Conservation (phyloP, 148 eudicot species). For the Fagopyrum tataricum region DNA sequence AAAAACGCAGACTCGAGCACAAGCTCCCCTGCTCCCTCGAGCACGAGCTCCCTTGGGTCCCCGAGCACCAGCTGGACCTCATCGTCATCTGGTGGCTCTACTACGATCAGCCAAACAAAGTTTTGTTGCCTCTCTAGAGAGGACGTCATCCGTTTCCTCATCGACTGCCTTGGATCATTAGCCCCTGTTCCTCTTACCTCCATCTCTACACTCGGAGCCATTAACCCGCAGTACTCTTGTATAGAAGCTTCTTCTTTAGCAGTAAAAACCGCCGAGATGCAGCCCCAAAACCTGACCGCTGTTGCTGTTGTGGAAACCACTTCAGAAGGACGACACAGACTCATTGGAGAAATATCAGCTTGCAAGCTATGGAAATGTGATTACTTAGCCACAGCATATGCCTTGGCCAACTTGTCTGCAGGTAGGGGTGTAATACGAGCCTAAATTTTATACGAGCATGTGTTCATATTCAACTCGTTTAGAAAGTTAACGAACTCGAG, state of each 20-base stretch:
- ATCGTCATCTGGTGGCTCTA: constrained; percentile 33
- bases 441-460: too few species aligned
- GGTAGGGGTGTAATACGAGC: too few species aligned
- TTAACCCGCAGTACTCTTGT: constrained; percentile 51
- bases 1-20: constrained; percentile 38
- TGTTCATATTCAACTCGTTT: too few species aligned
- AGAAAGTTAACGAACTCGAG: too few species aligned
- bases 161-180: constrained; percentile 85
- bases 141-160: constrained; percentile 82
- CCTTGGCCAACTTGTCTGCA: constrained; percentile 77
- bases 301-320: constrained; percentile 74
- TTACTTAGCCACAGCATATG: constrained; percentile 82
- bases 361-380: constrained; percentile 88
- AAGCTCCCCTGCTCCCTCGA: background rate
- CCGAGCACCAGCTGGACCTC: constrained; percentile 10
- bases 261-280: constrained; percentile 35
- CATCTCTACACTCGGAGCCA: constrained; percentile 56
- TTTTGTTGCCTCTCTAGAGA: constrained; percentile 91
- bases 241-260: constrained; percentile 65
- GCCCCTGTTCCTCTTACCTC: constrained; percentile 92
- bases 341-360: constrained; percentile 87
- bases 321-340: constrained; percentile 45
- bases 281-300: constrained; percentile 71
- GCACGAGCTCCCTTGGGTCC: constrained; percentile 12
- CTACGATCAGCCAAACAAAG: constrained; percentile 33